Evolutionary conservation across 2,329 filamentous ascomycete genomes (phyloP), one percentile per base, ranked within the genome.

Genomic region (Dothiorella sarmentorum): DNA sequence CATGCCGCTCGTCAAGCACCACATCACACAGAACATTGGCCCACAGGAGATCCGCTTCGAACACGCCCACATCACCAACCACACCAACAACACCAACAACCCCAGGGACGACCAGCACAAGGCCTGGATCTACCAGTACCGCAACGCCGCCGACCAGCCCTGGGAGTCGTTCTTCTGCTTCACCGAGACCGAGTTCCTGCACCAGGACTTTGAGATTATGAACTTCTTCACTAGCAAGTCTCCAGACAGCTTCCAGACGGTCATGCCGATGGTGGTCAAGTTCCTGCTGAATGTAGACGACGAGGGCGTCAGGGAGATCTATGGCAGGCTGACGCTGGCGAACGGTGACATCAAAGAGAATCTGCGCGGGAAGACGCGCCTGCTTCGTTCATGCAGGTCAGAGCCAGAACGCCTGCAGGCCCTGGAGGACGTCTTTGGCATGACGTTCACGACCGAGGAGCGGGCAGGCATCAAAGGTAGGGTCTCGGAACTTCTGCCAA

Each of bases 101-200:
- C 65, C 60, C 20, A 68, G 62, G 26, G 65, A 63, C 17, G 59
- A 52, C 31, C 59, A 58, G 20, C 75, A 77, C 31, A 80, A 79
- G 60, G 69, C 82, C 58, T 89, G 85, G 86, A 78, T 88, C 59
- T 87, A 86, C 66, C 80, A 88, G 69, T 82, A 82, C 63, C 70
- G 75, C 1, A 78, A 78, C 53, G 64, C 64, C 0, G 22, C 56
- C 0, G 67, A 70, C 0, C 64, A 65, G 45, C 66, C 65, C 0
- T 79, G 76, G 76, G 76, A 75, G 44, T 69, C 70, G 0, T 75
- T 74, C 59, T 78, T 78, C 58, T 68, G 68, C 11, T 78, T 78
- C 63, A 65, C 68, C 0, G 72, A 76, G 45, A 58, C 71, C 0
- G 72, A 77, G 61, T 76, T 72, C 17, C 68, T 74, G 55, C 66